A percentile compares a stretch with the other conserved stretches of the same genome.
These are phyloP conservation scores for Protostelium mycophagum DNA, from an alignment of 78 protist species.

Conservation along the genomic window DNA sequence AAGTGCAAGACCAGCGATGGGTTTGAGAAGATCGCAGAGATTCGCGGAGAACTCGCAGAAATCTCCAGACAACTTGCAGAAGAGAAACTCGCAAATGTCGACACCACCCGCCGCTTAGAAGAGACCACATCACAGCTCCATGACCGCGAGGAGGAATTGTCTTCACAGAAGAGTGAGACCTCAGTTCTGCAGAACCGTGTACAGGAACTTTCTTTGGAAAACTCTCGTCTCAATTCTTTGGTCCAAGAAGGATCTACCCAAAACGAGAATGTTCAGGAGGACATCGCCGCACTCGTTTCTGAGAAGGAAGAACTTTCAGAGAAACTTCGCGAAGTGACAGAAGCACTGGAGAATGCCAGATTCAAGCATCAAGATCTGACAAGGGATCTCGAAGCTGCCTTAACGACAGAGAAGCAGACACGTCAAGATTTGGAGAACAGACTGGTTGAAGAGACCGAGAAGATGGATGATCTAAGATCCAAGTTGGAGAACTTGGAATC, in stretches of 20 bases:
- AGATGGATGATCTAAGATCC: neutral
- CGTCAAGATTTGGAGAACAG: neutral
- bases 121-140: neutral
- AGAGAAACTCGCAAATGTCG: neutral
- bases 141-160: neutral
- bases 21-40: neutral
- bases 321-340: neutral
- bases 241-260: neutral
- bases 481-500: neutral
- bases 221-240: neutral
- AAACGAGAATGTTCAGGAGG: neutral
- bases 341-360: neutral
- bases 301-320: no score
- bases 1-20: neutral
- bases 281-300: no score
- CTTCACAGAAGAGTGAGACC: neutral
- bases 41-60: neutral
- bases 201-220: neutral
- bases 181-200: neutral
- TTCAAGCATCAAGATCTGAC: neutral
- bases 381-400: neutral
- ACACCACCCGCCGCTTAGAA: neutral
- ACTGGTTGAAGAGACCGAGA: neutral
- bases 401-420: neutral
- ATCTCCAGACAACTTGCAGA: neutral